Evolutionary conservation across 2,329 filamentous ascomycete genomes (phyloP), one percentile per base, ranked within the genome.

Genomic region (Hymenoscyphus infarciens): DNA sequence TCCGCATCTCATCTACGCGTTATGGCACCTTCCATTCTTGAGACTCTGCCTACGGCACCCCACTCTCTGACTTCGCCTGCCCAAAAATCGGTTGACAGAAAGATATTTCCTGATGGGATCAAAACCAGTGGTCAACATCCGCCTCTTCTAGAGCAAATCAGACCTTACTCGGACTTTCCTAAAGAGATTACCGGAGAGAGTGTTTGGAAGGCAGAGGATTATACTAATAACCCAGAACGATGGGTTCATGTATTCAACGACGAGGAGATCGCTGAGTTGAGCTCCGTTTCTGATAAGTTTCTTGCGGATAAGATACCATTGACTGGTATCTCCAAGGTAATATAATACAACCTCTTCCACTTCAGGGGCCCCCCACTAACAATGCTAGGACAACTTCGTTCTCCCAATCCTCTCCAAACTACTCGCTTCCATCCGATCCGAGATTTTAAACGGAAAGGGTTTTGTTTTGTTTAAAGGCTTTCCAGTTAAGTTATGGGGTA

Each of bases 381-480:
- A 53, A 25, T 38, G 5, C n/a, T 29, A 74, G 72, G 64, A 69
- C 35, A 86, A 85, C 72, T 91, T 90, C 74, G 78, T 76, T 2
- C 81, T 91, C 1, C 84, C 86, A 1, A 79, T 76, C 15, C 80
- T 91, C 45, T 76, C 79, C 8, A 67, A 72, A 1, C 81, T 84
- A 61, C 77, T 91, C 19, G 75, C 74, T 5, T 75, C 80, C 2
- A 80, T 91, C 64, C 82, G 85, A 57, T 79, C 82, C 19, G 88
- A 90, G 65, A 78, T 90, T n/a, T 76, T 96, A 61, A 85, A 96
- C 73, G 92, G 91, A 67, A 95, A 95, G 72, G 92, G 92, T 16
- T 96, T 96, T 78, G 89, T 95, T 66, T 83, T 96, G 15, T 95
- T 96, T 81, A 96, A 95, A 75, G 87, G 89, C 59, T 88, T 96